A percentile compares a stretch with the other conserved stretches of the same genome.
Evolutionary conservation across 352 stramenopile genomes (phyloP).

Genomic region (Elongisporangium prolatum): DNA sequence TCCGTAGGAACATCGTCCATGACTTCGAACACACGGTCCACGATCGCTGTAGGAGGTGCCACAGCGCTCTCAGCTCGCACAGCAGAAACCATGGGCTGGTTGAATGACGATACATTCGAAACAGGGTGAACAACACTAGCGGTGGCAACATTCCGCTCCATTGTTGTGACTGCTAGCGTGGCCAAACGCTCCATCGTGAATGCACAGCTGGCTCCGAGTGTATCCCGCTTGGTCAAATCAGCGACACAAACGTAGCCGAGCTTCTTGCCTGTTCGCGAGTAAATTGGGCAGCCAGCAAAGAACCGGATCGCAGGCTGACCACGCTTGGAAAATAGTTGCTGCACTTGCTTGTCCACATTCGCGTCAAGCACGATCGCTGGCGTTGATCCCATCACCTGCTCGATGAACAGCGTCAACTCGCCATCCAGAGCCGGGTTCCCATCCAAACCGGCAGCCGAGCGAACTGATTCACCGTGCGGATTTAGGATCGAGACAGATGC

Average conservation of each 20-base stretch:
- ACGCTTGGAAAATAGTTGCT: conserved; percentile 44
- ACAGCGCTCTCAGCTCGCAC: background rate
- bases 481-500: conserved; percentile 71
- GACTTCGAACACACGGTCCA: conserved; percentile 34
- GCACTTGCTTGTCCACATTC: conserved; percentile 62
- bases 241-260: conserved; percentile 78
- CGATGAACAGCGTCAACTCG: conserved; percentile 59
- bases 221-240: conserved; percentile 71
- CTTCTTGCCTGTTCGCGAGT: conserved; percentile 60
- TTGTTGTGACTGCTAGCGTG: conserved; percentile 68
- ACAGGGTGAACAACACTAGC: conserved; percentile 1
- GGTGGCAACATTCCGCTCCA: conserved; percentile 54
- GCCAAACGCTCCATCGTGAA: conserved; percentile 81
- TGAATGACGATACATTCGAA: conserved; percentile 4
- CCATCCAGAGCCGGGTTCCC: conserved; percentile 44
- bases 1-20: conserved; percentile 19
- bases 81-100: conserved; percentile 7
- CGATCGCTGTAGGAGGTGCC: conserved; percentile 15
- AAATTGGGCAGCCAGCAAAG: conserved; percentile 76
- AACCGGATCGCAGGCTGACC: conserved; percentile 53
- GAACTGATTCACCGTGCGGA: conserved; percentile 37
- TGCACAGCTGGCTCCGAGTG: conserved; percentile 58
- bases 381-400: conserved; percentile 77
- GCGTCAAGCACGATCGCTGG: conserved; percentile 72
- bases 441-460: conserved; percentile 43